Base-by-base conservation (phyloP, 108 stramenopile genomes). In the Nitzschia sp. region DNA sequence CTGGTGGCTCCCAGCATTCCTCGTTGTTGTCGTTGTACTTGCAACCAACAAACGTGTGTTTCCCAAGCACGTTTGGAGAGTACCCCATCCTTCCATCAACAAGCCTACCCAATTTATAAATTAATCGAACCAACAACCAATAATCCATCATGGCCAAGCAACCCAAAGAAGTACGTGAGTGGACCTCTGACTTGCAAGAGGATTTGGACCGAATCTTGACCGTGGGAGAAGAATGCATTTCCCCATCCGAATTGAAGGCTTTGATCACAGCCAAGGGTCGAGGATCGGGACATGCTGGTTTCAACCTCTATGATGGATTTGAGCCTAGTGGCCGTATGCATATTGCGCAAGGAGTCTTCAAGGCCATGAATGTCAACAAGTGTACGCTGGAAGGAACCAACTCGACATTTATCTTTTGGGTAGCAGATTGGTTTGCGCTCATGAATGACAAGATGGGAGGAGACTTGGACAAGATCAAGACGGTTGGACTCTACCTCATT, bases 371-470 rank as follows among this genome's bases (percentile, higher is more conserved):
- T 71, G 97, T 97, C 26, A 97, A 98, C 86, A 96, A 96, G 76
- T 95, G 92, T 67, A 95, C 94, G 0, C 25, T 58, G 2, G 78
- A 75, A 14, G 94, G 94, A 22, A 88, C 91, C n/a, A 82, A 88
- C 63, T 72, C 83, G 7, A 93, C 87, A 8, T 99, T 99, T 73
- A 86, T 93, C 76, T 99, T 99, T 73, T 99, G 99, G 99, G 97
- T 99, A 6, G 99, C 99, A 9, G 99, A 99, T 72, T 99, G 99
- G 99, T 99, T 99, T 71, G 99, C 99, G 15, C 87, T 98, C 43
- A 96, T 99, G 94, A 99, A 99, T 72, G 97, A 98, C 83, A 99
- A 99, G 73, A 96, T 98, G 96, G 96, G 96, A 20, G 96, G 96
- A n/a, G 96, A 97, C 69, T 63, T 97, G 58, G 84, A 84, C 48